Conservation (phyloP, 1,139 yeast genomes). For the Geotrichum europaeum region DNA sequence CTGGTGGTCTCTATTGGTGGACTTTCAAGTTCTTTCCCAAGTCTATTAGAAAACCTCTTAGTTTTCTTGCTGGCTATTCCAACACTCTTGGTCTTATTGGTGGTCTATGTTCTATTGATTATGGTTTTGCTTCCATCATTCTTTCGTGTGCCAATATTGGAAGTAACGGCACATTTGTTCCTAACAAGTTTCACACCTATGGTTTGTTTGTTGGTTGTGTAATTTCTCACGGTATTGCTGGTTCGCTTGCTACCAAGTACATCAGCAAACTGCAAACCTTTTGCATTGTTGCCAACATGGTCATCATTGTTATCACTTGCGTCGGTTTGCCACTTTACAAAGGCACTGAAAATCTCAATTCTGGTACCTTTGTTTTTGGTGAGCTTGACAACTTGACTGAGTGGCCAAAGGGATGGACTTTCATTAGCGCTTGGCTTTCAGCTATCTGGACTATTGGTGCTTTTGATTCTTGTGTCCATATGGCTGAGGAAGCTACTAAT, state of each 20-base stretch:
- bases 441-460: constrained; percentile 45
- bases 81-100: constrained; percentile 55
- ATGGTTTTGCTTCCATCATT: constrained; percentile 54
- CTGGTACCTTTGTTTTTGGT: constrained; percentile 49
- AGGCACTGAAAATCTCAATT: constrained; percentile 29
- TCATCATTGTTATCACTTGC: constrained; percentile 49
- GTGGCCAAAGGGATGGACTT: constrained; percentile 68
- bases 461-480: constrained; percentile 66
- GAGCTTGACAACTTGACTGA: constrained; percentile 47
- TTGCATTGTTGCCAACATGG: constrained; percentile 52
- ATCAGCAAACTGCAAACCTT: constrained; percentile 55
- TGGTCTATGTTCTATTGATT: constrained; percentile 52
- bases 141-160: constrained; percentile 48
- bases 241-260: constrained; percentile 47
- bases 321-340: constrained; percentile 51
- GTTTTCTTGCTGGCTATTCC: constrained; percentile 55
- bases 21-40: constrained; percentile 52
- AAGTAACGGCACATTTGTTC: constrained; percentile 38
- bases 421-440: constrained; percentile 55
- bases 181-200: constrained; percentile 45
- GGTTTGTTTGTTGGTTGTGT: constrained; percentile 53
- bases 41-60: constrained; percentile 39
- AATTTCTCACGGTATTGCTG: constrained; percentile 41
- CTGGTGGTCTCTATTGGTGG: constrained; percentile 58
- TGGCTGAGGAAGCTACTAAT: constrained; percentile 61